These are phyloP conservation scores for Silene uniflora DNA, from an alignment of 148 eudicot genomes.

Conservation along the genomic window DNA sequence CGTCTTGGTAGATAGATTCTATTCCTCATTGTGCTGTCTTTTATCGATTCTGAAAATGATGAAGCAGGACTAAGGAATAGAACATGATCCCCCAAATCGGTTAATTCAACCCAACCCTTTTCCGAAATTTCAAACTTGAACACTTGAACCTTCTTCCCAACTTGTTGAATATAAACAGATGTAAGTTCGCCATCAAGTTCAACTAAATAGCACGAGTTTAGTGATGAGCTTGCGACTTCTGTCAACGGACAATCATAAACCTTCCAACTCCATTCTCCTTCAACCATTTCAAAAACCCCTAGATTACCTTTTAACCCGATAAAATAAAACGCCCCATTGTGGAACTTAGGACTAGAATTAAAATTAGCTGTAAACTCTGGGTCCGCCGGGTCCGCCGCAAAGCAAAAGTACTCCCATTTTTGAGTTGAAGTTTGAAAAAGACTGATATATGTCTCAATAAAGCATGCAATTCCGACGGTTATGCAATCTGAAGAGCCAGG, in stretches of 20 bases:
- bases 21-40: not conserved
- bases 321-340: slow-evolving; percentile 4
- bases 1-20: not conserved
- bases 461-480: not conserved
- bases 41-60: not conserved
- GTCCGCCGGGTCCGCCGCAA: too few relatives aligned
- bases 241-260: not conserved
- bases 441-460: not conserved
- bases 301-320: not conserved
- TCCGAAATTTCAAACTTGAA: not conserved
- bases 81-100: slow-evolving; percentile 2
- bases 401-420: too few relatives aligned
- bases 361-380: not conserved
- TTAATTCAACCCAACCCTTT: not conserved
- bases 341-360: not conserved
- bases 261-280: not conserved
- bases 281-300: not conserved
- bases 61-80: not conserved
- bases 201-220: not conserved
- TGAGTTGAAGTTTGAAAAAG: not conserved
- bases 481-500: slow-evolving; percentile 7
- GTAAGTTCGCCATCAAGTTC: slow-evolving; percentile 6
- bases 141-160: slow-evolving; percentile 16
- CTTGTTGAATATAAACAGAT: not conserved
- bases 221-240: not conserved